Evolutionary conservation across 495 filamentous ascomycete species (phyloP).

Genomic region (Talaromyces nanjingensis): DNA sequence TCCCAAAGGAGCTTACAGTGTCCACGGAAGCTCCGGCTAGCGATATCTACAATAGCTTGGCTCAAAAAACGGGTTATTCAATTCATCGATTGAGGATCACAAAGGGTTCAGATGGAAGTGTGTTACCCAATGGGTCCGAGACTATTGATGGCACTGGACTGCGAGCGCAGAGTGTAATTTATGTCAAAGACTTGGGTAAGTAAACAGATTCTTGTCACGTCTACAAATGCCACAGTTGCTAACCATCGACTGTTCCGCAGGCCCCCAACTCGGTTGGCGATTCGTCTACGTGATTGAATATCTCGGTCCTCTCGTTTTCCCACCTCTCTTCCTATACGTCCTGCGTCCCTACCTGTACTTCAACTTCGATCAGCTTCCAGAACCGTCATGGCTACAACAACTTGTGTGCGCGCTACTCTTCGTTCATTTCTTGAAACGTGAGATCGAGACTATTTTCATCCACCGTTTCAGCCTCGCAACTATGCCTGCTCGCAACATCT

Average conservation of each 20-base stretch:
- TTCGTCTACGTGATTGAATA: conserved; percentile 96
- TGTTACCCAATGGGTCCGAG: conserved; percentile 65
- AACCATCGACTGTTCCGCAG: conserved; percentile 33
- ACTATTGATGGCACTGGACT: conserved; percentile 58
- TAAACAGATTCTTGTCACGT: conserved; percentile 1
- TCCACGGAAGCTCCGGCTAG: conserved; percentile 52
- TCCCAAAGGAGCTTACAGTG: conserved; percentile 61
- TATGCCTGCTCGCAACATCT: conserved; percentile 81
- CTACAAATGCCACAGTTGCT: conserved; percentile 8
- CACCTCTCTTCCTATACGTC: conserved; percentile 60
- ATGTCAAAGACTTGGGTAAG: conserved; percentile 92
- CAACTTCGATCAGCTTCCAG: conserved; percentile 43
- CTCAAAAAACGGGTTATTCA: conserved; percentile 44
- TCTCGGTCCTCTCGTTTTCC: conserved; percentile 86
- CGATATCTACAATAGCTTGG: conserved; percentile 53
- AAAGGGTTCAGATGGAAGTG: conserved; percentile 59
- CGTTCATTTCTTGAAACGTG: conserved; percentile 89
- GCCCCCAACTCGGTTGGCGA: conserved; percentile 86
- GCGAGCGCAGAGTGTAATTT: conserved; percentile 59
- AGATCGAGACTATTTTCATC: conserved; percentile 87
- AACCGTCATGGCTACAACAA: conserved; percentile 58
- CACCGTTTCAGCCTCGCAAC: conserved; percentile 93
- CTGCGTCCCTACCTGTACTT: conserved; percentile 69
- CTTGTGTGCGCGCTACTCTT: conserved; percentile 64
- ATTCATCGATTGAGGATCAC: conserved; percentile 62